A percentile compares a stretch with the other conserved stretches of the same genome.
Evolutionary conservation across 2,329 filamentous ascomycete species (phyloP).

Genomic region (Ophiostoma ulmi): DNA sequence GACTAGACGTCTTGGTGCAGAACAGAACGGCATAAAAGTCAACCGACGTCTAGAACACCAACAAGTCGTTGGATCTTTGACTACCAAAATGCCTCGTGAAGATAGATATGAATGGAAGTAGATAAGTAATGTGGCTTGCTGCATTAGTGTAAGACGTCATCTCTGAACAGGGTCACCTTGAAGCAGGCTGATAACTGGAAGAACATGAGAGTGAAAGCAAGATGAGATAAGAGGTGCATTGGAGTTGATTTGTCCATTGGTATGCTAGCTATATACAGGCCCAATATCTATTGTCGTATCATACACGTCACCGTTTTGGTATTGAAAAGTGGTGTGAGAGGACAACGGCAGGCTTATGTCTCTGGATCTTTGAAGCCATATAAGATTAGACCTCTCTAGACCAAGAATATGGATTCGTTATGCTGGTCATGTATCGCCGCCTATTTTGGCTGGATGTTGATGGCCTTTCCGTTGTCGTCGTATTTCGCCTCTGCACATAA

Average conservation of each 20-base stretch:
- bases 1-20: not conserved
- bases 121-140: not conserved
- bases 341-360: not conserved
- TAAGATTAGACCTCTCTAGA: too few species aligned
- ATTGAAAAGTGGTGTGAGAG: not conserved
- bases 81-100: not conserved
- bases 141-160: not conserved
- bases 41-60: not conserved
- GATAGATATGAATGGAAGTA: not conserved
- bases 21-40: not conserved
- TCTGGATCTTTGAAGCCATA: not conserved
- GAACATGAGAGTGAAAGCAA: not conserved
- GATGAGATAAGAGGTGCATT: not conserved
- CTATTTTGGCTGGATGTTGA: conserved; percentile 29
- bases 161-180: not conserved
- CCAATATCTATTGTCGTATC: not conserved
- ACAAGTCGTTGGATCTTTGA: not conserved
- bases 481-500: conserved; percentile 65
- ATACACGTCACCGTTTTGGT: not conserved
- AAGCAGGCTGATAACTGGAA: not conserved
- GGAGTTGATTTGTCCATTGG: not conserved
- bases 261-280: not conserved
- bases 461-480: conserved; percentile 71
- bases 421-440: not conserved
- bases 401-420: too few species aligned